Conservation (phyloP, 1,284 basidiomycete species). For the Phaffia rhodozyma region DNA sequence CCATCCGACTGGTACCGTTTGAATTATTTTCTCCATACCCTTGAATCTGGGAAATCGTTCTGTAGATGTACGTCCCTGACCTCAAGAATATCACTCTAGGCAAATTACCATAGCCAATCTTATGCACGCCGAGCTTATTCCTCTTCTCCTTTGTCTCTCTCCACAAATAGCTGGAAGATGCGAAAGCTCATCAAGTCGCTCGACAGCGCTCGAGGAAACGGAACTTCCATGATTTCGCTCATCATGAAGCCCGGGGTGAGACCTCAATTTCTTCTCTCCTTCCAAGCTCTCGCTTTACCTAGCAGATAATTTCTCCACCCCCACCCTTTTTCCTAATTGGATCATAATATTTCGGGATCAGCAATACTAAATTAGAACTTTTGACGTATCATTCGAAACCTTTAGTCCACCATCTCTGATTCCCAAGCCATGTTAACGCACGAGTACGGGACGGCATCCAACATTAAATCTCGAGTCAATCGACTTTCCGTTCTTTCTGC, state of each 20-base stretch:
- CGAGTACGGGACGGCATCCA: conserved; percentile 94
- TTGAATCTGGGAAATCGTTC: neutral
- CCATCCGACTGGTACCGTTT: neutral
- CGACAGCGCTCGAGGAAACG: conserved; percentile 84
- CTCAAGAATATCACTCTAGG: neutral
- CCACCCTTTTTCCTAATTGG: neutral
- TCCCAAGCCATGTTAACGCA: conserved; percentile 92
- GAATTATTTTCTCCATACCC: neutral
- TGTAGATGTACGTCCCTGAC: neutral
- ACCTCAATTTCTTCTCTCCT: conserved; percentile 4
- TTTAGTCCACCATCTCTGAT: conserved; percentile 86
- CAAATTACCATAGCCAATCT: neutral
- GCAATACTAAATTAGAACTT: neutral
- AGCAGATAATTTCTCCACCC: too few relatives aligned
- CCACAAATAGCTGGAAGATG: conserved; percentile 62
- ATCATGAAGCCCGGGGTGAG: conserved; percentile 86
- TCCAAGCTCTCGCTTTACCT: neutral
- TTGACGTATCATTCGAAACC: neutral
- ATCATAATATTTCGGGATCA: neutral
- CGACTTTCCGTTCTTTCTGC: conserved; percentile 93
- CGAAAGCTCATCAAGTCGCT: conserved; percentile 97
- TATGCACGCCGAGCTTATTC: neutral
- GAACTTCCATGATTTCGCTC: conserved; percentile 98
- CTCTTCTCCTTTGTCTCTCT: neutral
- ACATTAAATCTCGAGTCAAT: conserved; percentile 99